These are phyloP conservation scores for Exobasidium cylindrosporum DNA, from an alignment of 1,284 basidiomycete species.

Conservation along the genomic window DNA sequence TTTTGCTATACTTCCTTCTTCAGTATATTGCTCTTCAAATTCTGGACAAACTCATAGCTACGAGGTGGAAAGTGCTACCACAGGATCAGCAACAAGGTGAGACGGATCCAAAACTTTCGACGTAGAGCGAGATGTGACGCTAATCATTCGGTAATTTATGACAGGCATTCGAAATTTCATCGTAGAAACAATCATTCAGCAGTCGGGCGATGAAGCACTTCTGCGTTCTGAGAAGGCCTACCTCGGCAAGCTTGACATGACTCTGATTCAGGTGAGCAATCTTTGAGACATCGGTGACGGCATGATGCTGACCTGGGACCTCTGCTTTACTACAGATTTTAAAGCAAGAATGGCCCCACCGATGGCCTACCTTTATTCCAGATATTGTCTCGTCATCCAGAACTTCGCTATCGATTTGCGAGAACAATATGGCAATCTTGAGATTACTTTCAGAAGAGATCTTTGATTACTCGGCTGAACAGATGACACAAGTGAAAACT, in stretches of 20 bases:
- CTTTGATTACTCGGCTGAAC: conserved; percentile 97
- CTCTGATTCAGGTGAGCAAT: conserved; percentile 77
- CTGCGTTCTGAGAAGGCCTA: conserved; percentile 92
- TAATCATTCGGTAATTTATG: neutral
- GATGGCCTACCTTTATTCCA: conserved; percentile 97
- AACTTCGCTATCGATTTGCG: conserved; percentile 91
- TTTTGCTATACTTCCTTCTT: neutral
- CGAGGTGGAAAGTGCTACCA: conserved; percentile 93
- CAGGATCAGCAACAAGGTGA: conserved; percentile 67
- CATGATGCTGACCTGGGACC: conserved; percentile 6
- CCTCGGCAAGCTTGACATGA: conserved; percentile 93
- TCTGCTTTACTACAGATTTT: conserved; percentile 70
- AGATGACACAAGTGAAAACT: conserved; percentile 97
- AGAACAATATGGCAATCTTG: conserved; percentile 99
- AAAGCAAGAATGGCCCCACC: conserved; percentile 99
- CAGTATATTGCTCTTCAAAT: conserved; percentile 53
- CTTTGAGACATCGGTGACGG: conserved; percentile 11
- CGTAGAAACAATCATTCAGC: conserved; percentile 86
- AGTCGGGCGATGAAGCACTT: conserved; percentile 72
- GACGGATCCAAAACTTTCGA: neutral
- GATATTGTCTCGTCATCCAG: conserved; percentile 97
- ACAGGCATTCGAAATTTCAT: conserved; percentile 88
- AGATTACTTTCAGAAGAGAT: conserved; percentile 98
- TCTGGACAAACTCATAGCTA: conserved; percentile 71
- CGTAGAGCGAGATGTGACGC: neutral